These are phyloP conservation scores for Ogataea trehaloabstinens DNA, from an alignment of 805 yeast genomes.

Conservation along the genomic window DNA sequence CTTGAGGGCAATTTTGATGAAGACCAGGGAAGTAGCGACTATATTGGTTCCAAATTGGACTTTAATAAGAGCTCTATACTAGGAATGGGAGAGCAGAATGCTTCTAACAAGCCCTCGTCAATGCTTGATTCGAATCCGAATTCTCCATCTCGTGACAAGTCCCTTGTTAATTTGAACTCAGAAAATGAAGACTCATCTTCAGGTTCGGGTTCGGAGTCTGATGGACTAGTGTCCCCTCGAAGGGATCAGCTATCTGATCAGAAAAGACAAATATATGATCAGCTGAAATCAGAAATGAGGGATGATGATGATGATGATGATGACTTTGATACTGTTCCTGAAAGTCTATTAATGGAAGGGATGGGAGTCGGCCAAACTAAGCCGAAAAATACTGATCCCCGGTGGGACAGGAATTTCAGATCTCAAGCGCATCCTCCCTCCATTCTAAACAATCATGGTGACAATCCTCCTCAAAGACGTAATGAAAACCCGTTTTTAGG, in stretches of 20 bases:
- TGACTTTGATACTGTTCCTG: slow-evolving; percentile 28
- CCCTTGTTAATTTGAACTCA: slow-evolving; percentile 24
- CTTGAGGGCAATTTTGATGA: slow-evolving; percentile 22
- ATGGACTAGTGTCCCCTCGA: not conserved
- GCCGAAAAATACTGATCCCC: not conserved
- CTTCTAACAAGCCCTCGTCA: not conserved
- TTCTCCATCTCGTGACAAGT: not conserved
- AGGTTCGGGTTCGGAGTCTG: slow-evolving; percentile 11
- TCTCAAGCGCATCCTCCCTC: slow-evolving; percentile 7
- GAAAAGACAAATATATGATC: slow-evolving; percentile 18
- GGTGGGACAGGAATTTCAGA: slow-evolving; percentile 2
- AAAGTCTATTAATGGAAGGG: slow-evolving; percentile 26
- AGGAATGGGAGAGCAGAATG: not conserved
- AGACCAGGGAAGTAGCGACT: slow-evolving; percentile 17
- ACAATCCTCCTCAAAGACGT: not conserved
- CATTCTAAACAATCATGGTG: slow-evolving; percentile 1
- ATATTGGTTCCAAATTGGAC: slow-evolving; percentile 3
- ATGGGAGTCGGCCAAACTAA: not conserved
- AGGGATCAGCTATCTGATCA: slow-evolving; percentile 16
- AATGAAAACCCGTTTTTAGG: slow-evolving; percentile 13
- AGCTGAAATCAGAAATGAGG: slow-evolving; percentile 21
- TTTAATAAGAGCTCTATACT: not conserved
- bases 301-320: slow-evolving; percentile 33
- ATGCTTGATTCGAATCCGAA: not conserved
- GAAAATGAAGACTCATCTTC: slow-evolving; percentile 25